Evolutionary conservation across 2,329 filamentous ascomycete species (phyloP).

Genomic region (Pseudogymnoascus sp.): DNA sequence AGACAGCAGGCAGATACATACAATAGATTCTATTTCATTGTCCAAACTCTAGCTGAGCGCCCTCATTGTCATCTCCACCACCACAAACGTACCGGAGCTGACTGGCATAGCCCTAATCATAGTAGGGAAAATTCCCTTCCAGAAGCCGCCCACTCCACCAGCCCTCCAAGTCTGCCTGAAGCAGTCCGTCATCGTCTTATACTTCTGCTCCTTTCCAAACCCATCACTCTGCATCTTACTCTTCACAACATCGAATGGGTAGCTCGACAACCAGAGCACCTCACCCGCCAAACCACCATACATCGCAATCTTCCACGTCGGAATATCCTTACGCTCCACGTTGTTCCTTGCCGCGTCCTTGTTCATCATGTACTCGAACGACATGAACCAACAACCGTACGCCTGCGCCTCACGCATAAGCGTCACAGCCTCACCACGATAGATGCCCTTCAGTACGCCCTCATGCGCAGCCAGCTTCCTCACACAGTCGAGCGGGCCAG

Average conservation of each 20-base stretch:
- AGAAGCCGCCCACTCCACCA: conserved; percentile 80
- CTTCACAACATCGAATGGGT: conserved; percentile 96
- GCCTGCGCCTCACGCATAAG: conserved; percentile 83
- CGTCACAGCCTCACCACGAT: conserved; percentile 82
- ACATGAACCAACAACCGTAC: conserved; percentile 91
- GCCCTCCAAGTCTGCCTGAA: conserved; percentile 72
- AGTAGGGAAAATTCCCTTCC: conserved; percentile 88
- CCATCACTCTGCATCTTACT: conserved; percentile 99
- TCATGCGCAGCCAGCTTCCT: conserved; percentile 65
- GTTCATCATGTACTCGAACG: conserved; percentile 97
- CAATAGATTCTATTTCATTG: neutral
- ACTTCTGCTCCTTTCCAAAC: conserved; percentile 65
- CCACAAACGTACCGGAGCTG: conserved; percentile 93
- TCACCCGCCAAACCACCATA: conserved; percentile 94
- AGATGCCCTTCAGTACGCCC: conserved; percentile 66
- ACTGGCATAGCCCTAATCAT: conserved; percentile 94
- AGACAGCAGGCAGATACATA: neutral
- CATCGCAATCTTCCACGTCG: conserved; percentile 76
- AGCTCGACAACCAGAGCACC: conserved; percentile 85
- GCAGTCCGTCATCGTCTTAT: conserved; percentile 78
- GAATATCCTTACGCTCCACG: conserved; percentile 68
- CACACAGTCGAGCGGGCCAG: conserved; percentile 82
- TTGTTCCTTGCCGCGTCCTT: conserved; percentile 71
- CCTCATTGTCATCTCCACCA: conserved; percentile 61
- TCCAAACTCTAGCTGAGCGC: conserved; percentile 26